Evolutionary conservation across 2,329 filamentous ascomycete genomes (phyloP), one percentile per base, ranked within the genome.

Genomic region (Ambrosiella beaveri): DNA sequence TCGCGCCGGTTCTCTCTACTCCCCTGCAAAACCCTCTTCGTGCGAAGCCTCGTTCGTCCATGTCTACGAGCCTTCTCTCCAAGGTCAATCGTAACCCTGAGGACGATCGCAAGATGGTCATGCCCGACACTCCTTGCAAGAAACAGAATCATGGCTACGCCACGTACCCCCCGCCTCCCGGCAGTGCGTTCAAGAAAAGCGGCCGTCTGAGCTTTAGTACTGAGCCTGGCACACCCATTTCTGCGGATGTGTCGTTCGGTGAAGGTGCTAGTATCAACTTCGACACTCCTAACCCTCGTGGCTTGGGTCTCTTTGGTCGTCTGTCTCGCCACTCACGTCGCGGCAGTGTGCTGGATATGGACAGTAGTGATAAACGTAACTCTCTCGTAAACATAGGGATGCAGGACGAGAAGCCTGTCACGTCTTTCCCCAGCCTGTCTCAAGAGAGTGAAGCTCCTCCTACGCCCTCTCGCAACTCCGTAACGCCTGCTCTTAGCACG

Each of bases 111-210:
- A 82, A 84, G 66, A 73, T 80, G 65, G 77, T 79, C 37, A 90
- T 95, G 75, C 91, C 93, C 0, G 93, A 97, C 67, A 98, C 93
- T 1, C 93, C 93, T 1, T 97, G 93, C 71, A 98, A 97, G 73
- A 89, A 93, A 67, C 83, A 85, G 57, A 83, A 81, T 63, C 47
- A 59, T 19, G 72, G 84, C 59, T 80, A 90, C 71, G 76, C 85
- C 64, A 80, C 85, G 56, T 79, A 79, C 69, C 80, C 82, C 0
- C 78, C 76, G 1, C 73, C 73, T 0, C 73, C 74, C 11, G 81
- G 81, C 56, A 83, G 77, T 63, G 74, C 75, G 7, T 75, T 84
- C 57, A 85, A 84, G 70, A 66, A 78, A 81, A 67, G 78, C 78
- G 64, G 81, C 59, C 79, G 82, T 61, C 83, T 86, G 62, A 84